Base-by-base conservation (phyloP, 2,329 filamentous ascomycete species). In the Celoporthe dispersa region DNA sequence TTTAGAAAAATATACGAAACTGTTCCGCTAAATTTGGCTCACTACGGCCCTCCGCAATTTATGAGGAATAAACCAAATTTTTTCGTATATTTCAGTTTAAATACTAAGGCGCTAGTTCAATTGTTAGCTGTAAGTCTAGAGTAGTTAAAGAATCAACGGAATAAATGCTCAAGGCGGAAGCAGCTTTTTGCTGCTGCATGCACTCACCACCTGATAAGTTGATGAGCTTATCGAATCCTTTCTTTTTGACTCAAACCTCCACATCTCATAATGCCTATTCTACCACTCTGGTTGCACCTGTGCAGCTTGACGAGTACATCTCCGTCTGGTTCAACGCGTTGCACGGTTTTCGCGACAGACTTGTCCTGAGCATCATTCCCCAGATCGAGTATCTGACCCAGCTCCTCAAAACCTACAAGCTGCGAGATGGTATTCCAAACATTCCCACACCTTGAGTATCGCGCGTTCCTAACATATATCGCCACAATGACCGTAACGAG, bases 341-440 rank as follows among this genome's bases (percentile, higher is more conserved):
- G 22, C 22, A 53, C 22, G 6, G 48, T 11, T 14, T n/a, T 53
- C 22, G 48, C 48, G 22, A 53, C 1, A 53, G 48, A 53, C n/a
- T 53, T 25, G 22, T 53, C 48, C 22, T n/a, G 22, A 53, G 48
- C 22, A 53, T 53, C n/a, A 53, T 53, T 53, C 1, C 48, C n/a
- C 7, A 53, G 22, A 2, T 53, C 48, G 8, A 53, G 48, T 12
- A 53, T 25, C n/a, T 53, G 48, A 53, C n/a, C 8, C 48, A 53
- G 22, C 48, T 53, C 67, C 39, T 28, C 53, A 8, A 41, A 69
- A 3, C 11, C 39, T 39, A 35, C 31, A 39, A 69, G 67, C 62
- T 69, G 67, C 1, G 67, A 69, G 6, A 69, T 53, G 31, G 44
- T 59, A 25, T 69, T 35, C 67, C 67, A 69, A 25, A 69, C 62